Percentiles rank a stretch among this genome's conserved stretches.
Evolutionary conservation across 1,284 basidiomycete genomes (phyloP).

Genomic region (Ustilago crameri): DNA sequence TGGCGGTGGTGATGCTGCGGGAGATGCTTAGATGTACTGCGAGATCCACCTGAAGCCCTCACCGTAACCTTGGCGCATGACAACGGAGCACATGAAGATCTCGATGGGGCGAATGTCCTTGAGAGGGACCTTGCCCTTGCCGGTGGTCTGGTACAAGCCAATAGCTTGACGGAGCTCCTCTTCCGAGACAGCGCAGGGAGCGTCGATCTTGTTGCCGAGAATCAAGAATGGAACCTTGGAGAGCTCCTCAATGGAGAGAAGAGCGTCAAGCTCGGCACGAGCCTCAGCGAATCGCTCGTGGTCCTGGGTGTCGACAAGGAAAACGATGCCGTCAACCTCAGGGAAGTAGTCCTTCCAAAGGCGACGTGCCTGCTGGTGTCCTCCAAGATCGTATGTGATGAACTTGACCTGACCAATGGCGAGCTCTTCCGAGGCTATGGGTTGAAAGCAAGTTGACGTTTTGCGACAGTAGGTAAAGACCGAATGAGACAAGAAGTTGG

Average conservation of each 20-base stretch:
- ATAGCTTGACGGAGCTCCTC: slow-evolving; percentile 95
- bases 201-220: slow-evolving; percentile 99
- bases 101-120: slow-evolving; percentile 98
- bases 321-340: slow-evolving; percentile 98
- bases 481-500: too few relatives aligned
- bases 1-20: neutral
- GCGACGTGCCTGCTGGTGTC: slow-evolving; percentile 96
- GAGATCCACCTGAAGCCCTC: slow-evolving; percentile 99
- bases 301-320: slow-evolving; percentile 97
- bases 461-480: too few relatives aligned
- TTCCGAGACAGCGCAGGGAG: slow-evolving; percentile 95
- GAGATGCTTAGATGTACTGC: slow-evolving; percentile 76
- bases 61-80: slow-evolving; percentile 97
- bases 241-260: slow-evolving; percentile 83
- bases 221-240: slow-evolving; percentile 97
- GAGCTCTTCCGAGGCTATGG: slow-evolving; percentile 92
- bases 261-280: slow-evolving; percentile 94
- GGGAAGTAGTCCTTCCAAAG: slow-evolving; percentile 99
- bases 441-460: neutral
- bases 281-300: slow-evolving; percentile 94
- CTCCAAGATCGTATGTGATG: slow-evolving; percentile 97
- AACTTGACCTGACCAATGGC: slow-evolving; percentile 99
- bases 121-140: slow-evolving; percentile 97
- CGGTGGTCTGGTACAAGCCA: slow-evolving; percentile 97
- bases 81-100: slow-evolving; percentile 99